Conservation (phyloP, 2,329 filamentous ascomycete species). For the Chaetothyriales sp. region DNA sequence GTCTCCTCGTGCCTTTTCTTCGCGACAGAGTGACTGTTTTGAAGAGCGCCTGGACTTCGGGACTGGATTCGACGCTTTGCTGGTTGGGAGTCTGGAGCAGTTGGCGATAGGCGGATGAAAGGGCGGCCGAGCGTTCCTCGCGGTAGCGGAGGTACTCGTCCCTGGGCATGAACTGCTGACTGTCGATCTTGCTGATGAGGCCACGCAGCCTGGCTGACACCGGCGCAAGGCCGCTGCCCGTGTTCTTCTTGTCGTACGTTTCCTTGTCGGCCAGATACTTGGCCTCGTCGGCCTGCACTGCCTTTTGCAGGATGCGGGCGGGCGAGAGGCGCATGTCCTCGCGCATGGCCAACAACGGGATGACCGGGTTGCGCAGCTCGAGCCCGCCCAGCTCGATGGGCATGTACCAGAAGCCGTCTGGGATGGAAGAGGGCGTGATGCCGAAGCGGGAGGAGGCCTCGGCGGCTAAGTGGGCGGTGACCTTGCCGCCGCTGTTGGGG, state of each 20-base stretch:
- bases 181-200: constrained; percentile 1
- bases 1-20: constrained; percentile 12
- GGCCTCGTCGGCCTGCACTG: constrained; percentile 31
- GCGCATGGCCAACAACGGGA: constrained; percentile 33
- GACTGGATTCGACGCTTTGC: constrained; percentile 19
- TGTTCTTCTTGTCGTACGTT: not conserved
- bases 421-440: constrained; percentile 27
- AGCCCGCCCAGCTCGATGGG: constrained; percentile 37
- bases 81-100: constrained; percentile 23
- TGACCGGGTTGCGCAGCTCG: constrained; percentile 36
- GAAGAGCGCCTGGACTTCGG: constrained; percentile 15
- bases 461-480: constrained; percentile 41
- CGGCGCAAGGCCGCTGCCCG: not conserved
- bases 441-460: constrained; percentile 39
- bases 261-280: constrained; percentile 1
- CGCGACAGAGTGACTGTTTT: not conserved
- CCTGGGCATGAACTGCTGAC: constrained; percentile 23
- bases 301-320: constrained; percentile 20
- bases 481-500: constrained; percentile 24
- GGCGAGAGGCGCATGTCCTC: constrained; percentile 27
- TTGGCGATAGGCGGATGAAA: constrained; percentile 21
- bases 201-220: not conserved
- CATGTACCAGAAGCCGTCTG: constrained; percentile 39
- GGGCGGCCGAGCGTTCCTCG: constrained; percentile 21
- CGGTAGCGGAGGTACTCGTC: constrained; percentile 26